Evolutionary conservation across 352 stramenopile species (phyloP).

Genomic region (Peronospora destructor): DNA sequence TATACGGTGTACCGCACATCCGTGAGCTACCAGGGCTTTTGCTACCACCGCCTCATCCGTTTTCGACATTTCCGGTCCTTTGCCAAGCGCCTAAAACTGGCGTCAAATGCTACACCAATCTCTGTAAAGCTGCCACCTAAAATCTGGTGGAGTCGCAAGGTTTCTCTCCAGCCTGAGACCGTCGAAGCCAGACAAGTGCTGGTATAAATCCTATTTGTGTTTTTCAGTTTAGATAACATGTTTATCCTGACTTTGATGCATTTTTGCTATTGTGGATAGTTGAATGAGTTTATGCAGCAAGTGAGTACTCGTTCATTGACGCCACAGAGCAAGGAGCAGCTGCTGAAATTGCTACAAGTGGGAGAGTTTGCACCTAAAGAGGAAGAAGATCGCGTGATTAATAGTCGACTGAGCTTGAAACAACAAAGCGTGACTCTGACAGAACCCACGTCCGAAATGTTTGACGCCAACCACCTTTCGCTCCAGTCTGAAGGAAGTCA

Average conservation of each 20-base stretch:
- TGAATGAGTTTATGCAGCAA: conserved; percentile 73
- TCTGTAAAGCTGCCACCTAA: conserved; percentile 38
- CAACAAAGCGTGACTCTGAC: conserved; percentile 15
- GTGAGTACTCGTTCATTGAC: conserved; percentile 39
- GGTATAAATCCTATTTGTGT: conserved; percentile 18
- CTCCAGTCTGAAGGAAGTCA: conserved; percentile 12
- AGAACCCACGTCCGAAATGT: conserved; percentile 18
- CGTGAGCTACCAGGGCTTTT: conserved; percentile 54
- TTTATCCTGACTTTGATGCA: not conserved
- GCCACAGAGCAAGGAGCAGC: conserved; percentile 30
- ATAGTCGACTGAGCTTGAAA: conserved; percentile 23
- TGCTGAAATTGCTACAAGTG: conserved; percentile 56
- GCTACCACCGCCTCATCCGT: conserved; percentile 63
- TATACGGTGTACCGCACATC: conserved; percentile 74
- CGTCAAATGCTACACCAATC: conserved; percentile 11
- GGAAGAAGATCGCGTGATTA: conserved; percentile 20
- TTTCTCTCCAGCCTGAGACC: conserved; percentile 44
- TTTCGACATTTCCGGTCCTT: conserved; percentile 60
- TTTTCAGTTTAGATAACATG: not conserved
- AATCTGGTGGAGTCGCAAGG: conserved; percentile 52
- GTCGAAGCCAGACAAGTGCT: conserved; percentile 65
- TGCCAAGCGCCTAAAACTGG: conserved; percentile 38
- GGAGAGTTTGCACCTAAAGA: conserved; percentile 38
- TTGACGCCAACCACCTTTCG: conserved; percentile 10
- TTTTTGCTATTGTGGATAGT: not conserved